phyloP scores from a whole-genome alignment of 495 filamentous ascomycete genomes.

The Apodospora peruviana region DNA sequence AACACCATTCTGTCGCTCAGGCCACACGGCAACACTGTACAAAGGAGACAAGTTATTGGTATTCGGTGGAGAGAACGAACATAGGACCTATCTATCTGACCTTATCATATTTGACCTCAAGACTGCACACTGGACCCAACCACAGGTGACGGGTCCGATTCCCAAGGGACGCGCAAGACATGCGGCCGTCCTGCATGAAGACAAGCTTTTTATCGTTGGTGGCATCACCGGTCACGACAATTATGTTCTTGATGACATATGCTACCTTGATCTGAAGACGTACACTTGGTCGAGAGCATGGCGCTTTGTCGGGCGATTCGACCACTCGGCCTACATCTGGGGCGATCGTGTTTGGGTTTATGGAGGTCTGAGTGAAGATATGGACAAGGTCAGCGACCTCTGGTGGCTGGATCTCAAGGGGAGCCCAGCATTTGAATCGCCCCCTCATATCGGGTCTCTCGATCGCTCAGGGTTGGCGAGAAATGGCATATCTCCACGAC shows the following conservation, averaged over 20 bases:
- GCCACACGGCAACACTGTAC: constrained; percentile 93
- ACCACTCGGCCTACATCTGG: constrained; percentile 89
- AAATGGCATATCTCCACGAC: constrained; percentile 38
- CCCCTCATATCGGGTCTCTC: constrained; percentile 62
- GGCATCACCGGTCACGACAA: constrained; percentile 85
- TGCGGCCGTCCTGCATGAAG: constrained; percentile 89
- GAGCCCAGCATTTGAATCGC: constrained; percentile 74
- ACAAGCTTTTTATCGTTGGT: constrained; percentile 91
- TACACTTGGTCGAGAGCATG: constrained; percentile 97
- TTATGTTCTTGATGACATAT: constrained; percentile 87
- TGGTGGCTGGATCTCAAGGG: constrained; percentile 96
- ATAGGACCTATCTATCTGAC: constrained; percentile 89
- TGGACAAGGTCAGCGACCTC: constrained; percentile 91
- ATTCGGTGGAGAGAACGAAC: constrained; percentile 97
- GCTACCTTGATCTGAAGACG: constrained; percentile 92
- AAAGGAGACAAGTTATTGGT: constrained; percentile 90
- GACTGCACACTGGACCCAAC: constrained; percentile 90
- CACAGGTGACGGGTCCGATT: constrained; percentile 72
- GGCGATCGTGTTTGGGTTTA: constrained; percentile 92
- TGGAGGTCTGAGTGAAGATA: constrained; percentile 86
- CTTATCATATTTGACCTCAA: constrained; percentile 92
- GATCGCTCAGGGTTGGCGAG: constrained; percentile 32
- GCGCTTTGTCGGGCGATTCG: constrained; percentile 89
- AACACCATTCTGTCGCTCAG: constrained; percentile 35
- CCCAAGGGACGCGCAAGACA: constrained; percentile 88